Base-by-base conservation (phyloP, 768 basidiomycete genomes). In the Chiua virens region DNA sequence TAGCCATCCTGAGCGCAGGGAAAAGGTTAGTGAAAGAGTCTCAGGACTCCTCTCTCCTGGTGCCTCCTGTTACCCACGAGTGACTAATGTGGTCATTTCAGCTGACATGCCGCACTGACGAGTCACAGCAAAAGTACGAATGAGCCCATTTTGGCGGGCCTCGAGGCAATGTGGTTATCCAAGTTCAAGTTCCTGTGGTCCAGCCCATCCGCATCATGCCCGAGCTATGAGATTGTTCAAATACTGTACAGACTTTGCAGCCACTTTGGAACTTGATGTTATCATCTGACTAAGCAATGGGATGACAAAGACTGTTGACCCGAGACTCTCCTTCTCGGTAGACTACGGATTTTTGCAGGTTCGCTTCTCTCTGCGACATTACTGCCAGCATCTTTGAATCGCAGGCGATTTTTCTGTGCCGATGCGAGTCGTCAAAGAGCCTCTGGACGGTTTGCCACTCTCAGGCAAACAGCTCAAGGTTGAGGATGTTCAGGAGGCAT, bases 401-500 rank as follows among this genome's bases (percentile, higher is more conserved):
- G 45, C 47, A 49, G 52, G 49, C 47, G 28, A 35, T 32, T 42
- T 47, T 41, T n/a, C 5, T 20, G 42, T 40, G 15, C 42, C 43
- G 25, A 67, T 66, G 65, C 53, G 14, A 25, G 35, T 27, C 30
- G 46, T 42, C 23, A 49, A 50, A 42, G 57, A 66, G 34, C 35
- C 52, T 11, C 42, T 50, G 15, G 15, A 17, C 15, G 34, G 34
- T 28, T 42, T 59, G 39, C 54, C 55, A 10, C 45, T 36, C 35
- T 35, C 48, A 45, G 56, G 52, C 23, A 66, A 67, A 50, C 65
- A 64, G 47, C 60, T 81, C 56, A 81, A 77, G 67, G 79, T 75
- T 17, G 87, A 88, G 60, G 87, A 88, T 67, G 81, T 86, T 39
- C 86, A 91, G 70, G 84, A 85, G 65, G 82, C 78, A 5, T 92